Evolutionary conservation across 2,329 filamentous ascomycete species (phyloP).

Genomic region (Tolypocladium inflatum): DNA sequence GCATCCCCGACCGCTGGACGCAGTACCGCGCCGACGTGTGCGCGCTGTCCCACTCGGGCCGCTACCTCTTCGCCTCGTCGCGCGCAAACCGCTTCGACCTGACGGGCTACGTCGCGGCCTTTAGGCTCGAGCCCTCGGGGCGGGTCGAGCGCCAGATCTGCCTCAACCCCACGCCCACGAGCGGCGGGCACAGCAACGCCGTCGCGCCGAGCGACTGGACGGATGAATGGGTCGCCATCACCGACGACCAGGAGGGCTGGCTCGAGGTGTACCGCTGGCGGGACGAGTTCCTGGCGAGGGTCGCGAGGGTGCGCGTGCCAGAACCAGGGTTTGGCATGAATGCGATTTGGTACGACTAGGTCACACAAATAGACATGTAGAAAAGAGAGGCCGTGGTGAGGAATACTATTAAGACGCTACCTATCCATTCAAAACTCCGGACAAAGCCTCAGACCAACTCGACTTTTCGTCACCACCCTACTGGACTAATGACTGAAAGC

Average conservation of each 20-base stretch:
- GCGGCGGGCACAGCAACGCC: slow-evolving; percentile 80
- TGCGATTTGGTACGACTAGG: slow-evolving; percentile 78
- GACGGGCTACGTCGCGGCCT: slow-evolving; percentile 76
- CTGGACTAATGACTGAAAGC: background rate
- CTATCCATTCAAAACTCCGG: background rate
- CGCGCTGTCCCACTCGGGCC: slow-evolving; percentile 55
- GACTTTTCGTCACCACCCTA: background rate
- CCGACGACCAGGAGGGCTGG: slow-evolving; percentile 80
- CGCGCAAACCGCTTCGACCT: slow-evolving; percentile 66
- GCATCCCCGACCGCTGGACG: slow-evolving; percentile 42
- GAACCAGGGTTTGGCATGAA: slow-evolving; percentile 96
- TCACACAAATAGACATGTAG: background rate
- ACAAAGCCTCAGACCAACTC: background rate
- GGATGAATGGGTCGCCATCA: slow-evolving; percentile 84
- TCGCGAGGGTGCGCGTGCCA: slow-evolving; percentile 66
- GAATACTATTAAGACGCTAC: background rate
- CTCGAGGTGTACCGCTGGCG: slow-evolving; percentile 83
- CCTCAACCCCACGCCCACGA: slow-evolving; percentile 76
- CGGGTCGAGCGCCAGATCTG: slow-evolving; percentile 70
- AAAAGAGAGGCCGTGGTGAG: background rate
- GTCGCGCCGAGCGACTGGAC: slow-evolving; percentile 76
- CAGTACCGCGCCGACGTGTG: slow-evolving; percentile 85
- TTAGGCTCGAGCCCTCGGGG: slow-evolving; percentile 59
- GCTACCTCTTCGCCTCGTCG: slow-evolving; percentile 78
- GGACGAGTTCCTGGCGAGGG: slow-evolving; percentile 68